A percentile compares a stretch with the other conserved stretches of the same genome.
phyloP scores from a whole-genome alignment of 2,329 filamentous ascomycete species.

The Exophiala sp. region DNA sequence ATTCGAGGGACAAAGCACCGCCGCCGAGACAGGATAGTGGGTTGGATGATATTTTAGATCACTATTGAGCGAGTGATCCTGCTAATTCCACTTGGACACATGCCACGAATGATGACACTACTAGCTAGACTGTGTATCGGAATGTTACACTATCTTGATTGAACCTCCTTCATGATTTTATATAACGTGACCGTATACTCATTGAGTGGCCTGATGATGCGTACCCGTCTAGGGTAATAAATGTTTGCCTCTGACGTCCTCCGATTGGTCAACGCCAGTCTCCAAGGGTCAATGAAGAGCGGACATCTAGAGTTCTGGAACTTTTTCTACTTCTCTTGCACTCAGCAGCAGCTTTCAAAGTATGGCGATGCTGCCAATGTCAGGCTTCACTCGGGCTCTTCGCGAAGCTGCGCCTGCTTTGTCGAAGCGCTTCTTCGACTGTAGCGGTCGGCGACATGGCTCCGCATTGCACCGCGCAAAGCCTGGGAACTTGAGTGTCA shows the following conservation, averaged over 20 bases:
- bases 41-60: conserved; percentile 27
- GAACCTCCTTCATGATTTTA: not conserved
- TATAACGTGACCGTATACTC: not conserved
- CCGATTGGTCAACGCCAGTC: conserved; percentile 1
- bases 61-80: conserved; percentile 21
- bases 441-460: conserved; percentile 8
- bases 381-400: conserved; percentile 21
- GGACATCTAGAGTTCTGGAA: not conserved
- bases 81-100: conserved; percentile 5
- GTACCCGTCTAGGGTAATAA: not conserved
- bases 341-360: not conserved
- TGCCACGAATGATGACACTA: conserved; percentile 20
- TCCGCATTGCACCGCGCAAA: not conserved
- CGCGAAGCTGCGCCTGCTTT: conserved; percentile 25
- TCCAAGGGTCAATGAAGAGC: not conserved
- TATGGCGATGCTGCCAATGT: conserved; percentile 16
- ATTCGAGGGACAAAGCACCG: conserved; percentile 8
- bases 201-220: conserved; percentile 1
- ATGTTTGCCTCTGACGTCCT: not conserved
- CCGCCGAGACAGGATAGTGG: conserved; percentile 21
- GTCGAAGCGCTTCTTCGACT: conserved; percentile 26
- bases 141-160: conserved; percentile 13
- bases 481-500: no score
- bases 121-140: conserved; percentile 20
- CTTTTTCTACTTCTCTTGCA: not conserved